Evolutionary conservation across 2,329 filamentous ascomycete species (phyloP), one percentile per base, ranked within the genome.

Genomic region (Taxawa tesnikishii): DNA sequence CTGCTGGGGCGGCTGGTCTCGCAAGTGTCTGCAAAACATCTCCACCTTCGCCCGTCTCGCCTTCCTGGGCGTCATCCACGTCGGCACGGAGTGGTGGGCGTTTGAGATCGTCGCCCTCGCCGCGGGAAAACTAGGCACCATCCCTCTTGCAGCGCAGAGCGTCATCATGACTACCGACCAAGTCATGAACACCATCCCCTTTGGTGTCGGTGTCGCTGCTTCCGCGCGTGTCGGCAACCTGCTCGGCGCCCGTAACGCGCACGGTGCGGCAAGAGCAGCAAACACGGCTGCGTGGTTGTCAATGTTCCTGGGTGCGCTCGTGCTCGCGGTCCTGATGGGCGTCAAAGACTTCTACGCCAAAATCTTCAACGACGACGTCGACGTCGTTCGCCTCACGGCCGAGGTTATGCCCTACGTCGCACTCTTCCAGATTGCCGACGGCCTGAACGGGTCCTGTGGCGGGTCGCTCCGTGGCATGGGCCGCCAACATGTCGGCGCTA

Each of bases 51-150:
- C 80, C 2, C 73, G 75, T 7, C 71, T 93, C 3, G 82, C 84
- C 0, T 55, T 79, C 10, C 62, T 92, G 0, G 85, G 84, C 0
- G 66, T 92, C 26, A 59, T 92, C 3, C 84, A 92, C 41, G 81
- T 93, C 4, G 85, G 83, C 3, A 90, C 83, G 0, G 85, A 93
- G 56, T 93, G 83, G 84, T 92, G 84, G 84, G 85, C 84, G 0
- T 93, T 93, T 45, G 84, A 92, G 56, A 88, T 92, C 42, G 83
- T 92, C 2, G 83, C 83, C 1, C 68, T 92, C 1, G 82, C 80
- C 2, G 83, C 84, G 4, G 84, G 84, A 1, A 70, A 77, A 21
- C 68, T 93, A 0, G 85, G 85, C 3, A 87, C 81, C 0, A 59
- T 85, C 19, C 70, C 83, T 0, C 65, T 93, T 1, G 84, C 84